Conservation (phyloP, 768 basidiomycete species). For the Agrocybe pediades region DNA sequence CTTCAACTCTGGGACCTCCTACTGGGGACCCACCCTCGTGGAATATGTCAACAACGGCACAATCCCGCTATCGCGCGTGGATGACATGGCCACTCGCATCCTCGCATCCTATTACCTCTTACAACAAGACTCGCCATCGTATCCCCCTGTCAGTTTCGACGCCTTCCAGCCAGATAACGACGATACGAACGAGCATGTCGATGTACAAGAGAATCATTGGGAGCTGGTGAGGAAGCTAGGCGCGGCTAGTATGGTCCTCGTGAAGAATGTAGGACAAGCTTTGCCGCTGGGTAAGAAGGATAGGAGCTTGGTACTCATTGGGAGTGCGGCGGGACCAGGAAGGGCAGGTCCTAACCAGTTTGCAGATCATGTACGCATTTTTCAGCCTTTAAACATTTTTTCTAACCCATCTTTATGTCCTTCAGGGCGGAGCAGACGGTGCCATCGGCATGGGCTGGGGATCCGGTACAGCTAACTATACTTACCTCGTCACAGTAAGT, state of each 20-base stretch:
- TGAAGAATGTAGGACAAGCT: slow-evolving; percentile 66
- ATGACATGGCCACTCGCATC: slow-evolving; percentile 85
- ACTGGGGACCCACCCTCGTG: slow-evolving; percentile 71
- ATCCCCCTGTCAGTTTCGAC: slow-evolving; percentile 73
- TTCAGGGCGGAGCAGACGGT: slow-evolving; percentile 59
- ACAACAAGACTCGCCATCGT: slow-evolving; percentile 61
- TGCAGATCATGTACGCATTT: slow-evolving; percentile 43
- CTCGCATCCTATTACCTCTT: slow-evolving; percentile 71
- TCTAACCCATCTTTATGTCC: neutral
- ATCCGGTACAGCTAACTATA: slow-evolving; percentile 77
- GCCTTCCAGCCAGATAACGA: slow-evolving; percentile 55
- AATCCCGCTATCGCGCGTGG: slow-evolving; percentile 63
- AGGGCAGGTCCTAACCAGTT: slow-evolving; percentile 72
- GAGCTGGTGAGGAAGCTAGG: slow-evolving; percentile 73
- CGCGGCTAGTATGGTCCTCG: slow-evolving; percentile 69
- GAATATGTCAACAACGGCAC: slow-evolving; percentile 70
- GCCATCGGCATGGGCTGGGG: slow-evolving; percentile 96
- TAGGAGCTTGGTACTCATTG: slow-evolving; percentile 60
- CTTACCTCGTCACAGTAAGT: slow-evolving; percentile 75
- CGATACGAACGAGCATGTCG: slow-evolving; percentile 57
- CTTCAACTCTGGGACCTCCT: slow-evolving; percentile 51
- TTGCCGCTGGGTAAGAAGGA: slow-evolving; percentile 51
- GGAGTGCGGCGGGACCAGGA: slow-evolving; percentile 67
- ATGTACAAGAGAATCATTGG: slow-evolving; percentile 72
- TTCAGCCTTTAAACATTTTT: neutral